phyloP scores from a whole-genome alignment of 2,329 filamentous ascomycete species.

The Neofusicoccum ribis region DNA sequence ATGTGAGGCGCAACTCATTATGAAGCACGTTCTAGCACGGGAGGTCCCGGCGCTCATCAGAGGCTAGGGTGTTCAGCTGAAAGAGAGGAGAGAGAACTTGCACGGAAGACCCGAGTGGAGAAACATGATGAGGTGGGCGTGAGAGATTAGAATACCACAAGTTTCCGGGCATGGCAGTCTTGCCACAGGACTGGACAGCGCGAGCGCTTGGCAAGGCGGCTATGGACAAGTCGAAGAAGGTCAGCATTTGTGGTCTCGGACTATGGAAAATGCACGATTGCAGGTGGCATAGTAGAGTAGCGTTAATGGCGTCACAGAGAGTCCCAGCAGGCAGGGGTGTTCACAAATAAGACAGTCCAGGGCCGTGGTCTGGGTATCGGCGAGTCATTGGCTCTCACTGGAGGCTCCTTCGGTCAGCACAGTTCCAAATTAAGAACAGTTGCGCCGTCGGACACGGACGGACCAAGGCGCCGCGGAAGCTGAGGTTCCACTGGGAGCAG shows the following conservation, averaged over 20 bases:
- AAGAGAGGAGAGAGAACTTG: background rate
- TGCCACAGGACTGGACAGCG: background rate
- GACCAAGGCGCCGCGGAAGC: background rate
- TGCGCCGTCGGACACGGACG: background rate
- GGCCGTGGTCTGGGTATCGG: background rate
- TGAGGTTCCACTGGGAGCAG: background rate
- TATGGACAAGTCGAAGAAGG: background rate
- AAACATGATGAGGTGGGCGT: constrained; percentile 6
- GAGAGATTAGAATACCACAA: constrained; percentile 4
- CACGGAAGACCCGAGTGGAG: background rate
- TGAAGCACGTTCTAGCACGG: background rate
- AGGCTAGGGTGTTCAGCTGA: background rate
- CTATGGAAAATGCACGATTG: background rate
- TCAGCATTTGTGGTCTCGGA: background rate
- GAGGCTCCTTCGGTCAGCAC: background rate
- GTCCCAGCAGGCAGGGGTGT: background rate
- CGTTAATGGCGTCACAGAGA: background rate
- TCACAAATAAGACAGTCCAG: background rate
- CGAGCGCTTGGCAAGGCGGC: background rate
- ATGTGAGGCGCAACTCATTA: background rate
- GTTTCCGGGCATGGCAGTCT: background rate
- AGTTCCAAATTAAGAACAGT: constrained; percentile 8
- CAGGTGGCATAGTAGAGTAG: background rate
- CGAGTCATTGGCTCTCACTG: background rate
- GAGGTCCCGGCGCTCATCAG: background rate